A percentile compares a stretch with the other conserved stretches of the same genome.
Conservation (phyloP, 805 yeast genomes). For the Saccharomyces jurei region DNA sequence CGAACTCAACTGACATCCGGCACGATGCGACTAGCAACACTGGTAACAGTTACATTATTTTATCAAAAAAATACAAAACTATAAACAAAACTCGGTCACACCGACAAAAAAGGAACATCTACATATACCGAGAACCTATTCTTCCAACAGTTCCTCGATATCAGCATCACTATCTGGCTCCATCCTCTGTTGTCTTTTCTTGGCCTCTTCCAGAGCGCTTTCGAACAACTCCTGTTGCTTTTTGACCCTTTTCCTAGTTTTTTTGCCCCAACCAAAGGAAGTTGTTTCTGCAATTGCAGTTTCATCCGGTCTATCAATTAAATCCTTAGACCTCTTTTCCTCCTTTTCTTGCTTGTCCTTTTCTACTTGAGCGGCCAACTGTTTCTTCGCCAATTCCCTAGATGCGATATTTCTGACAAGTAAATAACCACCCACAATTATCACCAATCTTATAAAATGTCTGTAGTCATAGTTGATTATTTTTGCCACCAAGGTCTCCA, state of each 20-base stretch:
- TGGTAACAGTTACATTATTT: background rate
- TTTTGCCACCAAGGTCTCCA: background rate
- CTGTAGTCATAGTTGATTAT: background rate
- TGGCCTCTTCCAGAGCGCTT: slow-evolving; percentile 37
- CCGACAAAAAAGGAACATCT: background rate
- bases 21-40: background rate
- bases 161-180: slow-evolving; percentile 54
- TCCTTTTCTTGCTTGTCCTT: slow-evolving; percentile 17
- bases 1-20: no score
- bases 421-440: slow-evolving; percentile 56
- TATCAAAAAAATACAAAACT: background rate
- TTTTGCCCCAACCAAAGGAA: slow-evolving; percentile 74
- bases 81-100: background rate
- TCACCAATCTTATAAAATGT: slow-evolving; percentile 26
- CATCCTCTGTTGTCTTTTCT: slow-evolving; percentile 34
- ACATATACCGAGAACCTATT: slow-evolving; percentile 11
- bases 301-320: slow-evolving; percentile 31
- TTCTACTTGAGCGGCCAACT: slow-evolving; percentile 41
- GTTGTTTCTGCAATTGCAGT: slow-evolving; percentile 34
- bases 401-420: slow-evolving; percentile 49
- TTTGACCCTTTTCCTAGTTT: slow-evolving; percentile 53
- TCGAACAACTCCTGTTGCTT: slow-evolving; percentile 48
- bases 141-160: slow-evolving; percentile 60
- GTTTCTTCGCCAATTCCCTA: slow-evolving; percentile 49
- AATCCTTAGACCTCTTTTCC: slow-evolving; percentile 31